phyloP scores from a whole-genome alignment of 805 yeast species.

The Nakazawaea populi region DNA sequence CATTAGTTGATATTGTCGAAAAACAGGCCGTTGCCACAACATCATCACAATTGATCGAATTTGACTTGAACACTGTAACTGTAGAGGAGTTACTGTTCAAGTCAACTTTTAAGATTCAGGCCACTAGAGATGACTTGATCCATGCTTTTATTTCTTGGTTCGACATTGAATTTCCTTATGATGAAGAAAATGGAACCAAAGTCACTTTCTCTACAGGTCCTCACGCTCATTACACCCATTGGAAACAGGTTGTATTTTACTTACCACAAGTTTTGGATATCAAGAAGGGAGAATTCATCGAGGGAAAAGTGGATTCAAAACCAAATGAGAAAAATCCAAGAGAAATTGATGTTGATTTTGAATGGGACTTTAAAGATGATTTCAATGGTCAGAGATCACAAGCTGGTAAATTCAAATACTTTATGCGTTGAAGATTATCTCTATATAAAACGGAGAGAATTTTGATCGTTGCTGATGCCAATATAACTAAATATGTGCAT shows the following conservation, averaged over 20 bases:
- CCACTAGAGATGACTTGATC: slow-evolving; percentile 72
- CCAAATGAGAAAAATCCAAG: slow-evolving; percentile 81
- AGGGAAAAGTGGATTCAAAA: slow-evolving; percentile 65
- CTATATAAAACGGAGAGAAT: too few species aligned
- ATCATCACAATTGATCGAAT: slow-evolving; percentile 62
- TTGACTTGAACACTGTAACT: slow-evolving; percentile 86
- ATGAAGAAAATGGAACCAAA: slow-evolving; percentile 39
- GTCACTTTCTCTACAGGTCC: slow-evolving; percentile 92
- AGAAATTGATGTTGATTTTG: slow-evolving; percentile 78
- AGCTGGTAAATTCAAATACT: slow-evolving; percentile 57
- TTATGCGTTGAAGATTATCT: slow-evolving; percentile 49
- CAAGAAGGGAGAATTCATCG: slow-evolving; percentile 68
- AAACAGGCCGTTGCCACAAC: slow-evolving; percentile 68
- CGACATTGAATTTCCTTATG: slow-evolving; percentile 82
- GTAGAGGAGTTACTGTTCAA: slow-evolving; percentile 77
- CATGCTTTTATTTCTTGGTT: slow-evolving; percentile 95
- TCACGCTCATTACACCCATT: slow-evolving; percentile 88
- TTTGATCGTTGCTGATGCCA: too few species aligned
- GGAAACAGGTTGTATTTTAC: slow-evolving; percentile 98
- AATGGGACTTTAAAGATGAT: slow-evolving; percentile 46
- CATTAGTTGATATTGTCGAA: slow-evolving; percentile 93
- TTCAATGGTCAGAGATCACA: slow-evolving; percentile 45
- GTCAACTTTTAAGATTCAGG: slow-evolving; percentile 61
- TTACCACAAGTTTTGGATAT: slow-evolving; percentile 73
- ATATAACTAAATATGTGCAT: too few species aligned